Base-by-base conservation (phyloP, 2,329 filamentous ascomycete genomes). In the Endocalyx cinctus region DNA sequence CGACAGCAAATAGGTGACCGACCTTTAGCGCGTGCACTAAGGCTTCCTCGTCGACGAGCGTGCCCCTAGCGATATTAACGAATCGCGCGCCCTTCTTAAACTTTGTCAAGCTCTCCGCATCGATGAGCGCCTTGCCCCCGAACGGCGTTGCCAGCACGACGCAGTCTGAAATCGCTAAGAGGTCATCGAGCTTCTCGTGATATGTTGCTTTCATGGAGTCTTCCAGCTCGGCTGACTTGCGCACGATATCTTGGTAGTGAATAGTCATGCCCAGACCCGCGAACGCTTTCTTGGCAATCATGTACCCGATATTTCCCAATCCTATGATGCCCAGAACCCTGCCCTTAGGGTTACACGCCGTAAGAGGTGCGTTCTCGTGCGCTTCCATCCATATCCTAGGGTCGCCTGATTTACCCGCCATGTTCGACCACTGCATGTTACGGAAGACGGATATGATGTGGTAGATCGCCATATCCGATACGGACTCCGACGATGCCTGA, bases 381-480 rank as follows among this genome's bases (percentile, higher is more conserved):
- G 75, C 75, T 31, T 76, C 67, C 4, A 22, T 30, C 27, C 38
- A 38, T 4, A 59, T 47, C 0, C 54, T 48, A 0, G 60, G 41
- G 33, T 66, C 57, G 12, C 60, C 53, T 4, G 64, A 62, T 5
- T 70, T 62, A 1, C 73, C 74, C 4, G 72, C 72, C 17, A 64
- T 54, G 17, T 67, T 60, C 4, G 66, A 70, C 71, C 72, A 79
- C 5, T 66, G 60, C 29, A 81, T 64, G 18, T 72, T 67, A 25
- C 77, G 69, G 56, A 79, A 82, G 3, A 67, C 67, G 15, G 68
- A 65, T 6, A 82, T 62, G 32, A 81, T 72, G 29, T 77, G 65
- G 49, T 72, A 76, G 30, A 81, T 62, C 2, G 74, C 72, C 35
- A 72, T 69, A 43, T 81, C 76, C 16, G 75, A 74, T 2, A 80